These are phyloP conservation scores for Aspergillus fumigatiaffinis DNA, from an alignment of 2,329 filamentous ascomycete genomes.

Conservation along the genomic window DNA sequence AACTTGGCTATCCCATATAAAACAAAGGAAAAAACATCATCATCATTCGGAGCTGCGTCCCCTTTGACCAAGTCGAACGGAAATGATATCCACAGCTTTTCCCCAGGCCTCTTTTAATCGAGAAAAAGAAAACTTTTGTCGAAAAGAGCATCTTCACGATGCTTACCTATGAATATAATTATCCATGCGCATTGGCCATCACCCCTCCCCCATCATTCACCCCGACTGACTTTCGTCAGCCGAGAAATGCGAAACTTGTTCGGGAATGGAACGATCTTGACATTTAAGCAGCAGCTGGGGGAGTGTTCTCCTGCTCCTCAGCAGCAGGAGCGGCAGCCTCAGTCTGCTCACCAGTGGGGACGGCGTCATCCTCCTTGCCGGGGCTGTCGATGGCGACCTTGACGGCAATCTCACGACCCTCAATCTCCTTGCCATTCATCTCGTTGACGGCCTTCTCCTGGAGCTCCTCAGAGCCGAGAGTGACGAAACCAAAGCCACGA, in stretches of 20 bases:
- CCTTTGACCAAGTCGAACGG: conserved; percentile 19
- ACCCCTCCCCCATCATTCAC: neutral
- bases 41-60: conserved; percentile 14
- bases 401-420: conserved; percentile 97
- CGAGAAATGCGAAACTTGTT: conserved; percentile 6
- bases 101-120: conserved; percentile 5
- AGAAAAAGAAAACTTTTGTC: conserved; percentile 4
- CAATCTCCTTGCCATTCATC: conserved; percentile 99
- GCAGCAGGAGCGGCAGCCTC: conserved; percentile 16
- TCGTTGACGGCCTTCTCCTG: conserved; percentile 95
- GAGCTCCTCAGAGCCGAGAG: conserved; percentile 86
- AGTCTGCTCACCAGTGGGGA: conserved; percentile 46
- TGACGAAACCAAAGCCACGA: conserved; percentile 97
- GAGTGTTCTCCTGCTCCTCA: conserved; percentile 11
- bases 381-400: conserved; percentile 99
- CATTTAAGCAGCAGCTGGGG: conserved; percentile 37
- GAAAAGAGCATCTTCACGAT: conserved; percentile 13
- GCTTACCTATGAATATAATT: conserved; percentile 22
- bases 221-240: neutral
- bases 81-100: conserved; percentile 22
- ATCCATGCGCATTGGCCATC: conserved; percentile 16
- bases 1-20: conserved; percentile 12
- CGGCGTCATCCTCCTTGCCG: conserved; percentile 88
- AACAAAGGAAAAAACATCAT: conserved; percentile 17
- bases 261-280: conserved; percentile 20